Percentiles rank a stretch among this genome's conserved stretches.
phyloP scores from a whole-genome alignment of 1,139 yeast species.

The Hanseniaspora sp. region DNA sequence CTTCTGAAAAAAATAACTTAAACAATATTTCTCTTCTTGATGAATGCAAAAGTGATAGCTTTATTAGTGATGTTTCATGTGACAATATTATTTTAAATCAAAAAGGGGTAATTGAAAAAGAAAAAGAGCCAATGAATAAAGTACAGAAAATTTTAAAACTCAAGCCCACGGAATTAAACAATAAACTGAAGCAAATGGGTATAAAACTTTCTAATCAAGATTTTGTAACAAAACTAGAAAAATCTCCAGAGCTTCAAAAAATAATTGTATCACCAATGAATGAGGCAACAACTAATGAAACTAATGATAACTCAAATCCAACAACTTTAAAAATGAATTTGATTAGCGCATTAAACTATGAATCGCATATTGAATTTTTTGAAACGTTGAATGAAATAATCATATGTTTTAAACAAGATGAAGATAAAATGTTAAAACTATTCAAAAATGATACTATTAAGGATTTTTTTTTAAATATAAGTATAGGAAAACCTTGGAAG shows the following conservation, averaged over 20 bases:
- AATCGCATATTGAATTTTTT: neutral
- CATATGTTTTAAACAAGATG: neutral
- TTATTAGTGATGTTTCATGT: neutral
- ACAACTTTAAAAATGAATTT: neutral
- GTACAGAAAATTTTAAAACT: neutral
- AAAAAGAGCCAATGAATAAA: neutral
- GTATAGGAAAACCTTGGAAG: neutral
- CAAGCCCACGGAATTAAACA: neutral
- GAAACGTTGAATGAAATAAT: neutral
- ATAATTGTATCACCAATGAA: neutral
- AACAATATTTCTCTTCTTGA: no score
- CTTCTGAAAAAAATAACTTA: no score
- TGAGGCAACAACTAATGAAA: neutral
- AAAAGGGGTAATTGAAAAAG: neutral
- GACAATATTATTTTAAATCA: neutral
- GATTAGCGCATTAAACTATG: neutral
- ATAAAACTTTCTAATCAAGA: neutral
- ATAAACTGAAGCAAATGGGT: neutral
- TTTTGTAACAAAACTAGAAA: neutral
- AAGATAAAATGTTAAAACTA: neutral
- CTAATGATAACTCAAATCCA: neutral
- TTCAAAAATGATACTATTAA: neutral
- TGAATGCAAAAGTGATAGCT: neutral
- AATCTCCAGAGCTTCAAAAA: neutral
- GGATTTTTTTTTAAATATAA: neutral